Conservation (phyloP, 495 filamentous ascomycete species). For the Physcia stellaris region DNA sequence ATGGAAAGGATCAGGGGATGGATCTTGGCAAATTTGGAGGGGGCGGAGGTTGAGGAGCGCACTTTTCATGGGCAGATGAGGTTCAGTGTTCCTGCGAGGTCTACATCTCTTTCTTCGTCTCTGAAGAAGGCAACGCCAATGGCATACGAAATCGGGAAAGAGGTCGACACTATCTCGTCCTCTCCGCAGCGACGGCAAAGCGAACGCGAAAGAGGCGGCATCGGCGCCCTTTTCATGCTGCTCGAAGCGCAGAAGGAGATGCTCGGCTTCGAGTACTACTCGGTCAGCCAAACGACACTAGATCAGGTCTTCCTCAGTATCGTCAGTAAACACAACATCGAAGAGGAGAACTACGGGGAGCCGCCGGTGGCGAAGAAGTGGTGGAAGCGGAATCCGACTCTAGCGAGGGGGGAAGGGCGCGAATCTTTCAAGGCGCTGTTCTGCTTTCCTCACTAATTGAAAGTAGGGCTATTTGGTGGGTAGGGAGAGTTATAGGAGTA, state of each 20-base stretch:
- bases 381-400: no score
- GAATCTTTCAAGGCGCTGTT: no score
- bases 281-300: slow-evolving; percentile 65
- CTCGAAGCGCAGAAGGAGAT: slow-evolving; percentile 53
- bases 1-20: slow-evolving; percentile 49
- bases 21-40: slow-evolving; percentile 41
- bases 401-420: no score
- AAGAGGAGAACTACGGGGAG: slow-evolving; percentile 56
- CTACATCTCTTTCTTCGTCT: background rate
- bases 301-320: slow-evolving; percentile 82
- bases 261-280: slow-evolving; percentile 65
- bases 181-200: slow-evolving; percentile 18
- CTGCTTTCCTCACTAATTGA: no score
- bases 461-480: no score
- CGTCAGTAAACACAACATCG: slow-evolving; percentile 59
- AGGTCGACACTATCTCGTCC: slow-evolving; percentile 8
- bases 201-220: slow-evolving; percentile 13
- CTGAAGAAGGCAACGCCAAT: slow-evolving; percentile 1
- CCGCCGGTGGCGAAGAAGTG: slow-evolving; percentile 8
- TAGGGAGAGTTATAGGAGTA: no score
- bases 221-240: slow-evolving; percentile 52
- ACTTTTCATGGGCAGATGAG: slow-evolving; percentile 72
- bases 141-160: background rate
- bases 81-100: slow-evolving; percentile 50
- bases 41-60: slow-evolving; percentile 52